These are phyloP conservation scores for Vitis amurensis DNA, from an alignment of 164 flowering plant genomes.

Conservation along the genomic window DNA sequence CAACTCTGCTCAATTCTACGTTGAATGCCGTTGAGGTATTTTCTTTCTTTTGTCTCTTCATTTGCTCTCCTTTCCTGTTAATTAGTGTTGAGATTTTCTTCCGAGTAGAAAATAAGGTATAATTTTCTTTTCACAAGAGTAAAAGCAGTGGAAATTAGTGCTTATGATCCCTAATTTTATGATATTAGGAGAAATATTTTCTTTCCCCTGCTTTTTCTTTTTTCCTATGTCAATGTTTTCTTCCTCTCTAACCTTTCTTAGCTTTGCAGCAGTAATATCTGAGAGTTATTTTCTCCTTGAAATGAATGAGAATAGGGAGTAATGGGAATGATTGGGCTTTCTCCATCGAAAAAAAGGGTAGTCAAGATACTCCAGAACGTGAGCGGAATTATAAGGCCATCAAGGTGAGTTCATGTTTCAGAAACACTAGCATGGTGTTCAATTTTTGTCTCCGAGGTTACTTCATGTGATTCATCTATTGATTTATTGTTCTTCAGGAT, in stretches of 20 bases:
- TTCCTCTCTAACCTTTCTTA: no score
- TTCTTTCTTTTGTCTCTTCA: no score
- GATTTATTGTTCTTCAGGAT: conserved; percentile 20
- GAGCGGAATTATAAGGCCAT: conserved; percentile 55
- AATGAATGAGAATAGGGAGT: conserved; percentile 17
- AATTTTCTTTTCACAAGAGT: no score
- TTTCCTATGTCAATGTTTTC: no score
- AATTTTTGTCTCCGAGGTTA: not conserved
- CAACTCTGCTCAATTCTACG: conserved; percentile 13
- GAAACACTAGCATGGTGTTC: not conserved
- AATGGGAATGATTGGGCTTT: conserved; percentile 41
- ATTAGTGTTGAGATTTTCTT: no score
- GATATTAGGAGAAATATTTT: no score
- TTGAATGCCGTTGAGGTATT: not conserved
- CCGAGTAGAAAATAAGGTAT: no score
- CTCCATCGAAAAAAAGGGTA: conserved; percentile 47
- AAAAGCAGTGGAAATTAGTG: no score
- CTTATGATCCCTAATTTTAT: no score
- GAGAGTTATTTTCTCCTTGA: not conserved
- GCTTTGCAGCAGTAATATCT: no score
- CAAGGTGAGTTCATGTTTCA: conserved; percentile 35
- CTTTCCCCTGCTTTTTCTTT: no score
- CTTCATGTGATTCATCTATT: conserved; percentile 1
- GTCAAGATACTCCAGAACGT: conserved; percentile 51
- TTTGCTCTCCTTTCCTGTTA: no score